These are phyloP conservation scores for Aspergillus panamensis DNA, from an alignment of 495 filamentous ascomycete species.

Conservation along the genomic window DNA sequence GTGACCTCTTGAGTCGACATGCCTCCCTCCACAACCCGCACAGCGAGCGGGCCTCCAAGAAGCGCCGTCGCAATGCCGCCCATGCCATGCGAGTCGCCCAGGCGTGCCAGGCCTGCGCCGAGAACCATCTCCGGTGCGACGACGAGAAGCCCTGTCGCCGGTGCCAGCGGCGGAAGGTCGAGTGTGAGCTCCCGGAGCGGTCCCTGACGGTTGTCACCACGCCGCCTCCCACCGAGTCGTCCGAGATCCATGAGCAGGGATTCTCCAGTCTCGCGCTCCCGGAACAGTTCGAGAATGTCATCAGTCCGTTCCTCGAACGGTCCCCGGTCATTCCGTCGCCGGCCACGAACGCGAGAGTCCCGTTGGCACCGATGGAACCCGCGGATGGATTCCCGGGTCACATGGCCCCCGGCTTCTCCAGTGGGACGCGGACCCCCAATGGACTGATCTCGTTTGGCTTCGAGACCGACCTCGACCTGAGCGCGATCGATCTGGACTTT, in stretches of 20 bases:
- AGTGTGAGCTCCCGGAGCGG: not conserved
- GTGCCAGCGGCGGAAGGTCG: not conserved
- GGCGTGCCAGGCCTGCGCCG: not conserved
- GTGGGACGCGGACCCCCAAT: not conserved
- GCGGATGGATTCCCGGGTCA: not conserved
- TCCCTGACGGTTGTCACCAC: not conserved
- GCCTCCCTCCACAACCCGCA: not conserved
- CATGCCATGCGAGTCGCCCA: not conserved
- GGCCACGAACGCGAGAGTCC: not conserved
- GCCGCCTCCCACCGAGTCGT: no score
- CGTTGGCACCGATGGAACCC: not conserved
- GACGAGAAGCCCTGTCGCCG: conserved; percentile 4
- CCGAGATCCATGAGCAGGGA: no score
- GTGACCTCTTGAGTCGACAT: not conserved
- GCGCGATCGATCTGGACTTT: not conserved
- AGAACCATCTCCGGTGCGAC: not conserved
- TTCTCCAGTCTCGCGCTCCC: no score
- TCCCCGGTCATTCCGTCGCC: not conserved
- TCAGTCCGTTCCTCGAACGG: no score
- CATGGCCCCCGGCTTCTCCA: not conserved
- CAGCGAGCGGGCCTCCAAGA: not conserved
- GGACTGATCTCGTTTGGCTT: not conserved
- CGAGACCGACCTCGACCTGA: not conserved
- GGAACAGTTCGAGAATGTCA: no score
- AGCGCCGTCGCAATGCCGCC: not conserved